Conservation (phyloP, 257 asterid genomes). For the Salvia miltiorrhiza region DNA sequence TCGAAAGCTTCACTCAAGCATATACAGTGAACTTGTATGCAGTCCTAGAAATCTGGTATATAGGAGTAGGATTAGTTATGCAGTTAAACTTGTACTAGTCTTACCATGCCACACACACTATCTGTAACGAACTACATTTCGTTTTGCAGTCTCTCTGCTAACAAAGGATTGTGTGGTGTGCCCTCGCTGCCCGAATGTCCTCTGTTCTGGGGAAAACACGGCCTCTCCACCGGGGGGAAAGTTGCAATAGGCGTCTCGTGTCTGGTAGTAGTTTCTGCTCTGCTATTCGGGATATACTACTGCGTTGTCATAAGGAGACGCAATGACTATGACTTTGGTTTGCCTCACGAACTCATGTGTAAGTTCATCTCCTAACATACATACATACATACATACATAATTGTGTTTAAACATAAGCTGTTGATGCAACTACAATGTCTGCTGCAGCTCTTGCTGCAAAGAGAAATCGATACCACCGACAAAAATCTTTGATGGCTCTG, state of each 20-base stretch:
- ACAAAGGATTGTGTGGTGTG: slow-evolving; percentile 85
- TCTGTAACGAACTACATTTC: not conserved
- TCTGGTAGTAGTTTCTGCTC: slow-evolving; percentile 39
- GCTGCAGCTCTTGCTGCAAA: slow-evolving; percentile 78
- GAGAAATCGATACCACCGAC: slow-evolving; percentile 82
- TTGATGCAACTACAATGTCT: not conserved
- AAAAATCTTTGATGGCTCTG: slow-evolving; percentile 76
- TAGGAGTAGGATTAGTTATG: no score
- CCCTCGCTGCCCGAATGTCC: slow-evolving; percentile 80
- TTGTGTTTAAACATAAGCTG: not conserved
- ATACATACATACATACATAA: not conserved
- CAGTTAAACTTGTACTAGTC: no score
- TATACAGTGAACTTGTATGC: no score
- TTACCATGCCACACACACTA: no score
- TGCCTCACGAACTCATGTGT: slow-evolving; percentile 77
- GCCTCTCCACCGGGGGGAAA: slow-evolving; percentile 78
- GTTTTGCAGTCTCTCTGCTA: slow-evolving; percentile 67
- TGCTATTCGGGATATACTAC: slow-evolving; percentile 40
- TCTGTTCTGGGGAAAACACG: slow-evolving; percentile 78
- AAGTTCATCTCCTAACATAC: slow-evolving; percentile 28
- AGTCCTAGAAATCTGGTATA: no score
- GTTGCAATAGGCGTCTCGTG: slow-evolving; percentile 61
- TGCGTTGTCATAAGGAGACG: slow-evolving; percentile 49
- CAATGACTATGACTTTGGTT: slow-evolving; percentile 79
- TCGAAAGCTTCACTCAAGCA: no score